Evolutionary conservation across 495 filamentous ascomycete genomes (phyloP), one percentile per base, ranked within the genome.

Genomic region (Aspergillus steynii): DNA sequence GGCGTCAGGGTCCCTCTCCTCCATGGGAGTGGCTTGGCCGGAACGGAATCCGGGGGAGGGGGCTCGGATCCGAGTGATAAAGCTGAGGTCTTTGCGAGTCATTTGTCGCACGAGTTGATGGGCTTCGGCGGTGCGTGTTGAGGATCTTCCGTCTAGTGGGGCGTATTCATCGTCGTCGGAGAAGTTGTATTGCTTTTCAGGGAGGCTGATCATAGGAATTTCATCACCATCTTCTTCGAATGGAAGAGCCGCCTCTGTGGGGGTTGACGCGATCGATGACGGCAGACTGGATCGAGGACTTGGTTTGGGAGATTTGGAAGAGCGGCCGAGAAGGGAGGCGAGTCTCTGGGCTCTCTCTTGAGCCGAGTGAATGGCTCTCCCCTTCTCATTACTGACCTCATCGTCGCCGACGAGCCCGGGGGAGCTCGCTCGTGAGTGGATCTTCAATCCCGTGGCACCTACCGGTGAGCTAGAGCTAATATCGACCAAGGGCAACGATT

Each of bases 1-100:
- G 50, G 83, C 80, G 56, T 90, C 85, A 15, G 82, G 78, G 29
- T 85, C 79, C 52, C 80, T 73, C 48, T 88, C 86, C 45, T 86
- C 83, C 7, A 80, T 73, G 12, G 87, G 86, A 8, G 86, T 91
- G 10, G 75, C 72, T 53, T 82, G 80, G 29, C 86, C 86, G 29
- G 88, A 90, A 12, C 76, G 75, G 32, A 80, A 59, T 12, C 77
- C 77, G 6, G 75, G 67, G 53, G 75, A 74, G 0, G 71, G 71
- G 56, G 73, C 62, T 58, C 68, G 76, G 62, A 77, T 65, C 53
- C 75, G 72, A 68, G 67, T 73, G 55, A 76, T 55, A 61, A 76
- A 69, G 62, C 60, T 61, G 42, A 74, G 65, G 52, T 77, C 74
- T 63, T 62, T 67, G 62, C 66, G 69, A 69, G 72, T 71, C 77